phyloP scores from a whole-genome alignment of 306 rosid genomes.

The Begonia peltatifolia region DNA sequence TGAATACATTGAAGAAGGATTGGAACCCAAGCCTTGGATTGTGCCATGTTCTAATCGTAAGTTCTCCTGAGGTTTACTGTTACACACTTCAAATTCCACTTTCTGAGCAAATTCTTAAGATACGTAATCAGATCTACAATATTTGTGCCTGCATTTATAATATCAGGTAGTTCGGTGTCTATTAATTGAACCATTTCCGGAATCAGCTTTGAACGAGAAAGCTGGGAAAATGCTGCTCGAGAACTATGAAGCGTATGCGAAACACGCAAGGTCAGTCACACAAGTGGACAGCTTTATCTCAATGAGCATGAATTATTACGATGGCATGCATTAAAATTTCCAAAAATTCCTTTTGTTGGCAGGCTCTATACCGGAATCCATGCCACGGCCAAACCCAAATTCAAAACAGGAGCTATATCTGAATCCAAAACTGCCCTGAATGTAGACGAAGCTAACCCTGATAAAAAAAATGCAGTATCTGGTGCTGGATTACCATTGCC shows the following conservation, averaged over 20 bases:
- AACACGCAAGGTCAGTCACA: slow-evolving; percentile 78
- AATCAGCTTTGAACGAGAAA: slow-evolving; percentile 92
- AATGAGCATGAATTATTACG: not conserved
- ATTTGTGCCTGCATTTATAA: not conserved
- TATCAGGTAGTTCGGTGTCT: slow-evolving; percentile 92
- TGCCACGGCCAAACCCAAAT: slow-evolving; percentile 87
- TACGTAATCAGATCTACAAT: too few species aligned
- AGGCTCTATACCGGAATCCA: slow-evolving; percentile 92
- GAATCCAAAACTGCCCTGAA: slow-evolving; percentile 92
- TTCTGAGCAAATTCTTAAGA: too few species aligned
- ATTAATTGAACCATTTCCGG: slow-evolving; percentile 98
- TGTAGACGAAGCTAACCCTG: slow-evolving; percentile 68
- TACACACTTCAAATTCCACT: too few species aligned
- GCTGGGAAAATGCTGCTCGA: slow-evolving; percentile 94
- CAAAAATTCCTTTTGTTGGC: slow-evolving; percentile 9
- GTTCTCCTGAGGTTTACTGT: slow-evolving; percentile 3
- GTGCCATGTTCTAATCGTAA: slow-evolving; percentile 81
- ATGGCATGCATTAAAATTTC: not conserved
- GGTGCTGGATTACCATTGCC: slow-evolving; percentile 37
- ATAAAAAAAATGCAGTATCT: slow-evolving; percentile 34
- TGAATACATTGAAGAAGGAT: slow-evolving; percentile 88
- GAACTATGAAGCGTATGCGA: slow-evolving; percentile 89
- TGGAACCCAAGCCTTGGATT: slow-evolving; percentile 97
- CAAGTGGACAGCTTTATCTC: not conserved
- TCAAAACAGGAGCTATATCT: slow-evolving; percentile 76